phyloP scores from a whole-genome alignment of 768 basidiomycete genomes.

The Omphalotus guepiniiformis region DNA sequence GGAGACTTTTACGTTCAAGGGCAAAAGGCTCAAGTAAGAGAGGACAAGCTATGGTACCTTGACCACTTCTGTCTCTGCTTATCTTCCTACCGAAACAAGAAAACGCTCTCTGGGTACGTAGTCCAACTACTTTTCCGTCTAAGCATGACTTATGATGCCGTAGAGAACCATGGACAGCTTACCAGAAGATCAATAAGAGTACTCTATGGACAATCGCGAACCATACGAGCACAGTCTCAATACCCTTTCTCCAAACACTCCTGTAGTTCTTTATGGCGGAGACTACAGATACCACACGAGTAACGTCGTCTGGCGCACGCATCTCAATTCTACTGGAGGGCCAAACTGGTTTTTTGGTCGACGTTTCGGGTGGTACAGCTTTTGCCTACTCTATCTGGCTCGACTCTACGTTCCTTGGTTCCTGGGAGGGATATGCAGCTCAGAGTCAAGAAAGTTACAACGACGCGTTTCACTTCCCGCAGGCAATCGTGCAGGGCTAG shows the following conservation, averaged over 20 bases:
- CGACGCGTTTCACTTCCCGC: conserved; percentile 31
- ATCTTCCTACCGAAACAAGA: too few species aligned
- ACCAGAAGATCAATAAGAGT: conserved; percentile 28
- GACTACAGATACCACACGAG: conserved; percentile 51
- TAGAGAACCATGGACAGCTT: too few species aligned
- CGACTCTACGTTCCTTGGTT: conserved; percentile 43
- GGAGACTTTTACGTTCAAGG: conserved; percentile 40
- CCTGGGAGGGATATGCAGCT: conserved; percentile 37
- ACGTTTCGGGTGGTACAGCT: conserved; percentile 40
- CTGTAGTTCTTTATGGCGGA: conserved; percentile 42
- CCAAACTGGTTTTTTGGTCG: conserved; percentile 39
- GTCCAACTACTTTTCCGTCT: too few species aligned
- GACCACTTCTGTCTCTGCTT: too few species aligned
- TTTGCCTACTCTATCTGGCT: conserved; percentile 51
- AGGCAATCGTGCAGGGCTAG: conserved; percentile 23
- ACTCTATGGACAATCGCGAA: conserved; percentile 38
- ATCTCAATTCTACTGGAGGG: conserved; percentile 41
- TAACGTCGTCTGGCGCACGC: conserved; percentile 48
- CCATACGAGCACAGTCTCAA: conserved; percentile 38
- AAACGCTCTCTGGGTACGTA: too few species aligned
- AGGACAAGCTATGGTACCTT: conserved; percentile 41
- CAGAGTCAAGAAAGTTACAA: conserved; percentile 28
- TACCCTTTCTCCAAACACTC: conserved; percentile 31
- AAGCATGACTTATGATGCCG: too few species aligned
- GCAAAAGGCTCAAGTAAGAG: conserved; percentile 24